Evolutionary conservation across 2,329 filamentous ascomycete species (phyloP).

Genomic region (Scortechinia acanthostroma): DNA sequence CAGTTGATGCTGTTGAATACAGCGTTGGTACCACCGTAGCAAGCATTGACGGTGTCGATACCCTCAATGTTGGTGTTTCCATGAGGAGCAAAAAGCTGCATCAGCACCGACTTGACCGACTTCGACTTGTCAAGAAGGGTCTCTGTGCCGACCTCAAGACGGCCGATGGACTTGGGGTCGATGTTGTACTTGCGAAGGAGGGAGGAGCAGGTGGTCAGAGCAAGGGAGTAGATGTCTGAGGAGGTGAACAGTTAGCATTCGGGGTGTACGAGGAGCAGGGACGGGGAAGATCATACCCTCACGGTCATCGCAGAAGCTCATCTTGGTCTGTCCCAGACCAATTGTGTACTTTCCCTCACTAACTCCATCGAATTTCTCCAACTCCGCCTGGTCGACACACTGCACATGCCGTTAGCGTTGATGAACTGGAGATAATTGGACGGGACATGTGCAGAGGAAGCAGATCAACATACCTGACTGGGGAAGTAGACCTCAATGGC

Average conservation of each 20-base stretch:
- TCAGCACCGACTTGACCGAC: slow-evolving; percentile 80
- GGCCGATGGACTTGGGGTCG: slow-evolving; percentile 70
- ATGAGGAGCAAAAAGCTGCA: slow-evolving; percentile 66
- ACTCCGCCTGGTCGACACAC: slow-evolving; percentile 51
- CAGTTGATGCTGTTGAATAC: slow-evolving; percentile 79
- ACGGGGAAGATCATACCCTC: slow-evolving; percentile 35
- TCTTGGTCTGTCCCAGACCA: slow-evolving; percentile 55
- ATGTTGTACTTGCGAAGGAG: slow-evolving; percentile 79
- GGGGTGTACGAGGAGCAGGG: background rate
- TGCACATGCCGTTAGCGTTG: slow-evolving; percentile 17
- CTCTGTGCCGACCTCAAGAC: slow-evolving; percentile 79
- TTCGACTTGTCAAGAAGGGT: slow-evolving; percentile 84
- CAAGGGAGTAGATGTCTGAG: slow-evolving; percentile 79
- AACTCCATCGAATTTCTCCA: slow-evolving; percentile 58
- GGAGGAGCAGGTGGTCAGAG: slow-evolving; percentile 70
- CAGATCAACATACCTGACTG: slow-evolving; percentile 68
- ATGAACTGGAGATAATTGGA: too few relatives aligned
- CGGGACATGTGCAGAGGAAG: too few relatives aligned
- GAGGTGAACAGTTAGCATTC: background rate
- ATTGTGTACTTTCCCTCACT: slow-evolving; percentile 54
- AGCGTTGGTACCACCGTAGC: slow-evolving; percentile 80
- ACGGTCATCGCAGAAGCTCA: slow-evolving; percentile 58
- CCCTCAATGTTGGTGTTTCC: slow-evolving; percentile 81
- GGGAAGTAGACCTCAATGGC: slow-evolving; percentile 87
- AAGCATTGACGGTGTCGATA: slow-evolving; percentile 77